Evolutionary conservation across 108 stramenopile species (phyloP), one percentile per base, ranked within the genome.

Genomic region (Epithemia pelagica): DNA sequence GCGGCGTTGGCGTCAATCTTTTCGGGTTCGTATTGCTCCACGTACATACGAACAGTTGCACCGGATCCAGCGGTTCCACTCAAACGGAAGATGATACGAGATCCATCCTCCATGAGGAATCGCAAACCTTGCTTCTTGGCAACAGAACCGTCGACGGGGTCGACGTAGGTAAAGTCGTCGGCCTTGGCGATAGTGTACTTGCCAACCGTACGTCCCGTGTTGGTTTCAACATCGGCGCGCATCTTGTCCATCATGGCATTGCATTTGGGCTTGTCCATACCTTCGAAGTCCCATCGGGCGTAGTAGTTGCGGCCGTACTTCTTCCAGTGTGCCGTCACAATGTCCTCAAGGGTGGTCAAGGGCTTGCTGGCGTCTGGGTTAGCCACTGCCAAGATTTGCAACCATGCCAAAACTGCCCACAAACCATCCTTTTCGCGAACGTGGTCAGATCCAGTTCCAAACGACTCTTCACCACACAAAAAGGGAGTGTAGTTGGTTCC

Each of bases 361-460:
- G 94, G 87, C 72, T 89, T 81, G 7, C 66, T 73, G 75, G 90
- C 88, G 46, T 72, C 58, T 1, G 70, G 26, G 73, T 99, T 99
- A 70, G 74, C 75, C 28, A 81, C 71, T 15, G 97, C 98, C 33
- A 99, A 85, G 66, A 99, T 94, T 51, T 77, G 78, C 68, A 99
- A 75, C 99, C 99, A 99, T 2, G 98, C 97, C 55, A 99, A 74
- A 28, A 99, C 98, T 23, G 99, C 99, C 96, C 97, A 99, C 73
- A 99, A 84, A 69, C 99, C 99, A 81, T 99, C 99, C 95, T 99
- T 99, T 75, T 99, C 99, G 58, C 99, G 84, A 28, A 99, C 82
- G 82, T 99, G 99, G 73, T 97, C 88, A 7, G 91, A 94, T 51
- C 99, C 99, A 46, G 98, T 99, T 56, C 99, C 99, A 72, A 99